A percentile compares a stretch with the other conserved stretches of the same genome.
These are phyloP conservation scores for Suillus discolor DNA, from an alignment of 768 basidiomycete species.

Conservation along the genomic window DNA sequence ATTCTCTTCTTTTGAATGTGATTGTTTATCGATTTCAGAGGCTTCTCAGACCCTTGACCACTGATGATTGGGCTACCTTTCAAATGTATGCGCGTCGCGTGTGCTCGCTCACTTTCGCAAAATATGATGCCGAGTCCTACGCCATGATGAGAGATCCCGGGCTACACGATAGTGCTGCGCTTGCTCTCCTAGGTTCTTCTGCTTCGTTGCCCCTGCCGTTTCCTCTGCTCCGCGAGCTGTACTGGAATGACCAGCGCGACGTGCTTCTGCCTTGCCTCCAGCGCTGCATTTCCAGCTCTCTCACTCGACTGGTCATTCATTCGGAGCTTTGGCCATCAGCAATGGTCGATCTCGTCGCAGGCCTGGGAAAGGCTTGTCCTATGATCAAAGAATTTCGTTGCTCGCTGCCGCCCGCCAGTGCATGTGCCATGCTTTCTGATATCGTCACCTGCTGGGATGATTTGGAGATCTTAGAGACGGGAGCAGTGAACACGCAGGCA, in stretches of 20 bases:
- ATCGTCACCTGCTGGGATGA: neutral
- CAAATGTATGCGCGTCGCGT: neutral
- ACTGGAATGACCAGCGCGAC: neutral
- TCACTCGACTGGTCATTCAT: neutral
- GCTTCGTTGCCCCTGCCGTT: neutral
- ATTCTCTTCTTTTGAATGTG: neutral
- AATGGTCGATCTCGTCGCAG: neutral
- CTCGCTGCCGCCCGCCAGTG: neutral
- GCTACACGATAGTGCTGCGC: neutral
- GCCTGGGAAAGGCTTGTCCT: neutral
- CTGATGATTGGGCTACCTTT: neutral
- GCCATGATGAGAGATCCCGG: neutral
- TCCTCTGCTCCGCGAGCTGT: neutral
- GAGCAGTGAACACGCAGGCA: neutral
- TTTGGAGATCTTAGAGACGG: neutral
- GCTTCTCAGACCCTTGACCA: neutral
- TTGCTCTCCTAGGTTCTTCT: neutral
- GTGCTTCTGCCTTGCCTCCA: neutral
- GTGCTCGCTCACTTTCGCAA: neutral
- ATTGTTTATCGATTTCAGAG: neutral
- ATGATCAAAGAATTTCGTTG: slow-evolving; percentile 1
- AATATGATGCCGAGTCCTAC: no score
- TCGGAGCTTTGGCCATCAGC: neutral
- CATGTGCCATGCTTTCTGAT: neutral
- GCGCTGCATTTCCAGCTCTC: neutral